phyloP scores from a whole-genome alignment of 768 basidiomycete species.

The Phlegmacium glaucopus region DNA sequence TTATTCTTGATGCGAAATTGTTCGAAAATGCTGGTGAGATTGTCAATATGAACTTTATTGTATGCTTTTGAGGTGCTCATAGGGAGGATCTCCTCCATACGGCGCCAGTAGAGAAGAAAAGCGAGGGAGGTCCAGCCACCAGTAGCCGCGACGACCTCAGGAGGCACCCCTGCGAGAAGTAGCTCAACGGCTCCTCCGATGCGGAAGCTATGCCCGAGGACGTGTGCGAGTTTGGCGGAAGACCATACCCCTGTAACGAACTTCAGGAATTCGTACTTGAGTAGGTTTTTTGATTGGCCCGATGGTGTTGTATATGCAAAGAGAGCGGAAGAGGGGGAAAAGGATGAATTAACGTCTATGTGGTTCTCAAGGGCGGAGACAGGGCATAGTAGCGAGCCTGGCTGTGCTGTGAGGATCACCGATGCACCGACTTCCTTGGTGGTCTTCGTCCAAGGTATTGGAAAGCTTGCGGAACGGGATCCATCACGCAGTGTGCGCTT shows the following conservation, averaged over 20 bases:
- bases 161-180: conserved; percentile 15
- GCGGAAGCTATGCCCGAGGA: conserved; percentile 20
- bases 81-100: conserved; percentile 11
- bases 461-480: too few relatives aligned
- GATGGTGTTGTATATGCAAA: neutral
- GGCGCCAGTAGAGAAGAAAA: conserved; percentile 26
- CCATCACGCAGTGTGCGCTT: too few relatives aligned
- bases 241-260: neutral
- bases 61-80: conserved; percentile 4
- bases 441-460: conserved; percentile 36
- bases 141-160: conserved; percentile 19
- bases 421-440: conserved; percentile 22
- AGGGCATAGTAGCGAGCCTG: conserved; percentile 8
- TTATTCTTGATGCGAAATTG: neutral
- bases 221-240: neutral
- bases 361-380: conserved; percentile 19
- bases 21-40: neutral
- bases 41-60: neutral
- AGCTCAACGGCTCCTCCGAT: conserved; percentile 26
- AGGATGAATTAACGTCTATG: conserved; percentile 2
- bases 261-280: neutral
- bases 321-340: conserved; percentile 3
- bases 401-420: conserved; percentile 18
- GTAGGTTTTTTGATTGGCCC: neutral
- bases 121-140: conserved; percentile 25